phyloP scores from a whole-genome alignment of 2,329 filamentous ascomycete species.

The Talaromyces sp. region DNA sequence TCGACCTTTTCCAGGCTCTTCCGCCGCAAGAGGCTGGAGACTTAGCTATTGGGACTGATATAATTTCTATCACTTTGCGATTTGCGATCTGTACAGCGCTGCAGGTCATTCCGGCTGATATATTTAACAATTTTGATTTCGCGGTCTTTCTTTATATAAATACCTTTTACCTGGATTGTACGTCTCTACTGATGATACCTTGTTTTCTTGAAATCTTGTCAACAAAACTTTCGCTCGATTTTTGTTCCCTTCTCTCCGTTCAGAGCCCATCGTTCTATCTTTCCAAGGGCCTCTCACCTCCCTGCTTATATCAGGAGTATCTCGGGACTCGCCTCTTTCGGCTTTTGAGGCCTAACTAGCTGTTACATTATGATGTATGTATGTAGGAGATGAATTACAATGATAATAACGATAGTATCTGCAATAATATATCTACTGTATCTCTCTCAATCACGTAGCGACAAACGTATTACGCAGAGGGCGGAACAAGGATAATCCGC shows the following conservation, averaged over 20 bases:
- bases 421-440: background rate
- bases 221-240: background rate
- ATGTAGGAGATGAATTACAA: conserved; percentile 7
- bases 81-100: conserved; percentile 2
- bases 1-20: conserved; percentile 27
- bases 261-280: background rate
- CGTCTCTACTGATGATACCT: conserved; percentile 14
- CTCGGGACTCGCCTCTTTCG: background rate
- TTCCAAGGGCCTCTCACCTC: background rate
- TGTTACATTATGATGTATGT: conserved; percentile 9
- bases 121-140: background rate
- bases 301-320: background rate
- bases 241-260: background rate
- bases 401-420: conserved; percentile 6
- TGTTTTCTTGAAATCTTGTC: background rate
- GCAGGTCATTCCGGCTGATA: background rate
- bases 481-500: conserved; percentile 33
- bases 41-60: conserved; percentile 7
- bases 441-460: background rate
- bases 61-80: background rate
- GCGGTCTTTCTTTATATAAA: background rate
- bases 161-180: background rate
- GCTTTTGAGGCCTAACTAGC: background rate
- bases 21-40: conserved; percentile 27
- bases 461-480: background rate